Evolutionary conservation across 495 filamentous ascomycete species (phyloP).

Genomic region (Hypoxylon trugodes): DNA sequence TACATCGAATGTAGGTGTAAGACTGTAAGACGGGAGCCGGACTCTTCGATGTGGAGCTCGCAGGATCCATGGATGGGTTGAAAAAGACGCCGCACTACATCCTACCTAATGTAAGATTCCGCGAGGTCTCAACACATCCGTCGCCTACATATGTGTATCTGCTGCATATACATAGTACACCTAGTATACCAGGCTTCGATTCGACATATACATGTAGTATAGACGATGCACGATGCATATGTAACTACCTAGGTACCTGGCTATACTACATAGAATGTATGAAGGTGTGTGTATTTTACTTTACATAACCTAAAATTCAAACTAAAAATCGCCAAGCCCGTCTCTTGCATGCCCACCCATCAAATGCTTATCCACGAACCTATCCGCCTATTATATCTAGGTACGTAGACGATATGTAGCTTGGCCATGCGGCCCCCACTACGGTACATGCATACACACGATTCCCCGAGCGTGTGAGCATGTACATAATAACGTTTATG

Average conservation of each 20-base stretch:
- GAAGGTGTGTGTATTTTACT: slow-evolving; percentile 12
- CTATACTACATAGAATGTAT: no score
- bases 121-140: slow-evolving; percentile 38
- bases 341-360: slow-evolving; percentile 38
- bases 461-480: slow-evolving; percentile 17
- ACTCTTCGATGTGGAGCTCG: slow-evolving; percentile 35
- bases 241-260: no score
- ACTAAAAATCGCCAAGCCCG: slow-evolving; percentile 42
- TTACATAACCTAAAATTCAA: slow-evolving; percentile 41
- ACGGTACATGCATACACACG: no score
- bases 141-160: background rate
- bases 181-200: no score
- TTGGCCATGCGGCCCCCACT: slow-evolving; percentile 27
- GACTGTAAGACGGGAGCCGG: slow-evolving; percentile 41
- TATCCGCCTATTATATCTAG: slow-evolving; percentile 24
- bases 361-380: background rate
- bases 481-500: no score
- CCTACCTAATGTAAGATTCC: slow-evolving; percentile 45
- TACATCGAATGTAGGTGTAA: background rate
- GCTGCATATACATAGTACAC: background rate
- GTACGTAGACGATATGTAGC: slow-evolving; percentile 27
- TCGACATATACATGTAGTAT: no score
- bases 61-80: no score
- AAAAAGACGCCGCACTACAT: slow-evolving; percentile 35
- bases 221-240: no score